Evolutionary conservation across 2,329 filamentous ascomycete genomes (phyloP).

Genomic region (Daldinia eschscholtzii): DNA sequence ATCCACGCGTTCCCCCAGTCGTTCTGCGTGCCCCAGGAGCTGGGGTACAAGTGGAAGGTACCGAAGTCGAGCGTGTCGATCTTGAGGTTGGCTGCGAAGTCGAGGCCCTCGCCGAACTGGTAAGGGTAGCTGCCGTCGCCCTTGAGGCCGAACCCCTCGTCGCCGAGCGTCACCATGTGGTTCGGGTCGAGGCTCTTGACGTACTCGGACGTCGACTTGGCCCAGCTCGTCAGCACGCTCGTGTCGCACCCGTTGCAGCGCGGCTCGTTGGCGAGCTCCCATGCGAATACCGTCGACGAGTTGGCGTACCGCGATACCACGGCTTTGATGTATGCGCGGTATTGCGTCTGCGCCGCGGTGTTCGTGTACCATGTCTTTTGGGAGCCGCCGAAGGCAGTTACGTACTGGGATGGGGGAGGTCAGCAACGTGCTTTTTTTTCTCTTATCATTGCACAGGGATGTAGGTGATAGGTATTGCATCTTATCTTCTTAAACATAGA

Average conservation of each 20-base stretch:
- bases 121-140: slow-evolving; percentile 67
- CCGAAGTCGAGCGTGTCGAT: slow-evolving; percentile 50
- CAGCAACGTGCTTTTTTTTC: neutral
- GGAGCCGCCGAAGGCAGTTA: slow-evolving; percentile 67
- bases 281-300: slow-evolving; percentile 64
- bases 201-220: slow-evolving; percentile 67
- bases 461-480: no score
- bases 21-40: slow-evolving; percentile 53
- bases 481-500: neutral
- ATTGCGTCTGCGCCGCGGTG: slow-evolving; percentile 65
- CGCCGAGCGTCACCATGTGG: slow-evolving; percentile 74
- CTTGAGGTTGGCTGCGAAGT: slow-evolving; percentile 59
- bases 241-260: slow-evolving; percentile 69
- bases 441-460: neutral
- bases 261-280: slow-evolving; percentile 69
- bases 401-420: slow-evolving; percentile 56
- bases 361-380: slow-evolving; percentile 70
- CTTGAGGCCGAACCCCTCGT: slow-evolving; percentile 63
- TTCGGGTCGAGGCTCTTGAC: slow-evolving; percentile 72
- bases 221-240: slow-evolving; percentile 70
- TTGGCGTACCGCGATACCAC: slow-evolving; percentile 63
- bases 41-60: slow-evolving; percentile 57
- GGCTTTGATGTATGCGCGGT: slow-evolving; percentile 63
- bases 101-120: slow-evolving; percentile 62
- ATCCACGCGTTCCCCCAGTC: slow-evolving; percentile 56